Evolutionary conservation across 306 rosid species (phyloP).

Genomic region (Malus asiatica): DNA sequence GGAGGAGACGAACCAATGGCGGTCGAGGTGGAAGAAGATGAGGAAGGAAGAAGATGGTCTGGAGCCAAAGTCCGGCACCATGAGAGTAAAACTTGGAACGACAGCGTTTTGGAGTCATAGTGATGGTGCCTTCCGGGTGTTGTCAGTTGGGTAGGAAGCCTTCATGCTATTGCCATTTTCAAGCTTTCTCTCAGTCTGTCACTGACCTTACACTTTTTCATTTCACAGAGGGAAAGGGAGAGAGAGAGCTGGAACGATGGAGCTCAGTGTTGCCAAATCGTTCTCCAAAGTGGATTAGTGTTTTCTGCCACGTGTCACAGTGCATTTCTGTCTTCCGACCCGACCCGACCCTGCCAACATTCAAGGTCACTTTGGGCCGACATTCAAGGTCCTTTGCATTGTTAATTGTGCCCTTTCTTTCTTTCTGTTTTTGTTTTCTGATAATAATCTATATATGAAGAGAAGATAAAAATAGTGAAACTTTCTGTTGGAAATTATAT

Average conservation of each 20-base stretch:
- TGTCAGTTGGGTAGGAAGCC: slow-evolving; percentile 41
- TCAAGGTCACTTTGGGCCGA: no score
- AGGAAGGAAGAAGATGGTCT: slow-evolving; percentile 14
- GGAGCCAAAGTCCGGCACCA: slow-evolving; percentile 42
- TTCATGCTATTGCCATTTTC: slow-evolving; percentile 44
- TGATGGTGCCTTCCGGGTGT: slow-evolving; percentile 22
- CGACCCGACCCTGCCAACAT: neutral
- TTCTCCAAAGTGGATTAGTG: slow-evolving; percentile 25
- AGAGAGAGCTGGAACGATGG: slow-evolving; percentile 4
- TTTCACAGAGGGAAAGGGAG: neutral
- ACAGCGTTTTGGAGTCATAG: neutral
- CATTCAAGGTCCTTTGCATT: no score
- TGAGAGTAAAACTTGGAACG: slow-evolving; percentile 18
- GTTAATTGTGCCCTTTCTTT: no score
- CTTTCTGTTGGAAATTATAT: no score
- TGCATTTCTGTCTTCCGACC: neutral
- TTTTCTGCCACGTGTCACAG: slow-evolving; percentile 25
- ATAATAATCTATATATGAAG: no score
- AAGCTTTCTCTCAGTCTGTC: neutral
- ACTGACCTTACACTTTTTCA: neutral
- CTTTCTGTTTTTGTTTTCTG: no score
- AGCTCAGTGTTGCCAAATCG: slow-evolving; percentile 42
- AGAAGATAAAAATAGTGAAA: no score
- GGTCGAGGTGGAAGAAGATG: slow-evolving; percentile 21
- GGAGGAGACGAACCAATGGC: slow-evolving; percentile 4